Percentiles rank a stretch among this genome's conserved stretches.
phyloP scores from a whole-genome alignment of 83 land plant species.

The Picea abies region DNA sequence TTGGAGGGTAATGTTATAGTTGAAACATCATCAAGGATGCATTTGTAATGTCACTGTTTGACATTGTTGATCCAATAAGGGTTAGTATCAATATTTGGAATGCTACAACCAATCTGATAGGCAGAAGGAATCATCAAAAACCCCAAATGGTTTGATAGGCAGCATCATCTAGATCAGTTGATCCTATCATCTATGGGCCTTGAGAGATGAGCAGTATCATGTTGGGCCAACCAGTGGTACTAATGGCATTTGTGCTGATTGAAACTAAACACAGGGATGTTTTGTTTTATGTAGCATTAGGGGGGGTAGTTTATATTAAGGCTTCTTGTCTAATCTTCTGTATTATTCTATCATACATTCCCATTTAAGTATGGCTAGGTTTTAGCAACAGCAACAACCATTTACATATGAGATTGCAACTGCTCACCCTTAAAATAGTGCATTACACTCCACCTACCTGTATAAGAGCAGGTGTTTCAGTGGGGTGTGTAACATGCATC shows the following conservation, averaged over 20 bases:
- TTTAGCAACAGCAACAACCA: not conserved
- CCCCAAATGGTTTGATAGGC: not conserved
- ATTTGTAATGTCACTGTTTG: not conserved
- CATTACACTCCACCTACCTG: not conserved
- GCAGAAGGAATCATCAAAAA: not conserved
- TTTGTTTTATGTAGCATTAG: not conserved
- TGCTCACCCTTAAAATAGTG: not conserved
- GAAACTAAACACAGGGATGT: not conserved
- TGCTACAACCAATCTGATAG: no score
- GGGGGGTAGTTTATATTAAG: not conserved
- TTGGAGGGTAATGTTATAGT: not conserved
- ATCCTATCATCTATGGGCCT: not conserved
- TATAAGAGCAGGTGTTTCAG: not conserved
- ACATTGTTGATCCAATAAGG: not conserved
- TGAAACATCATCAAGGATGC: not conserved
- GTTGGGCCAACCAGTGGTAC: not conserved
- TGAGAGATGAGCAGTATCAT: not conserved
- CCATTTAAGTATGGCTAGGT: not conserved
- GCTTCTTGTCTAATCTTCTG: not conserved
- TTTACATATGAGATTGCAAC: not conserved
- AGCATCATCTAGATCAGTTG: not conserved
- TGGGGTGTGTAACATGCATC: no score
- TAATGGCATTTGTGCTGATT: not conserved
- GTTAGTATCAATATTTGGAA: no score
- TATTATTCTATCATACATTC: not conserved